Evolutionary conservation across 352 stramenopile genomes (phyloP).

Genomic region (Pythium sp.): DNA sequence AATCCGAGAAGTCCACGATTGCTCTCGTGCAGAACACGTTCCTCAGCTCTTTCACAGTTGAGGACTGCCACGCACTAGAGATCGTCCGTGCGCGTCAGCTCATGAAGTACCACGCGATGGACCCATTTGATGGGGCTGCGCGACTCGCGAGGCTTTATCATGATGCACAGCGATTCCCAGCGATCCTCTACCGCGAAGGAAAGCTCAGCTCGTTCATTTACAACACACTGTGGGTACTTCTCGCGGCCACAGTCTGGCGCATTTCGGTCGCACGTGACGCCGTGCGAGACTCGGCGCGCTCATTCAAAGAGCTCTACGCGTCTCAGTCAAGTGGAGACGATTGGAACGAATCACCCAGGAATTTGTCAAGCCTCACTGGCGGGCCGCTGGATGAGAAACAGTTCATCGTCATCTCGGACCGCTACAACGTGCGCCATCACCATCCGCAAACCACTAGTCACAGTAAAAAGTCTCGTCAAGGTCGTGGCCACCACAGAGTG

Average conservation of each 20-base stretch:
- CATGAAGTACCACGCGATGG: constrained; percentile 25
- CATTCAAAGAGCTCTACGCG: constrained; percentile 21
- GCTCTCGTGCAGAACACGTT: constrained; percentile 2
- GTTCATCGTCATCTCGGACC: constrained; percentile 6
- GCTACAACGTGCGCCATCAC: background rate
- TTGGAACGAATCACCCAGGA: background rate
- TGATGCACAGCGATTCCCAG: constrained; percentile 15
- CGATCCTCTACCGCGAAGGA: constrained; percentile 21
- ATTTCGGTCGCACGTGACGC: constrained; percentile 26
- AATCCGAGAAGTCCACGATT: constrained; percentile 3
- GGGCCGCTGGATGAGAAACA: background rate
- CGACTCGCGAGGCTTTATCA: constrained; percentile 22
- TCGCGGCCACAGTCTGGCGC: constrained; percentile 28
- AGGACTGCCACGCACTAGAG: constrained; percentile 21
- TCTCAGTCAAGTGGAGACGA: constrained; percentile 18
- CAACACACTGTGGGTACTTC: constrained; percentile 16
- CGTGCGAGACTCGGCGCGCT: constrained; percentile 23
- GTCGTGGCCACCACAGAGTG: background rate
- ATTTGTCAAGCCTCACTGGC: background rate
- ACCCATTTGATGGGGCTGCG: constrained; percentile 32
- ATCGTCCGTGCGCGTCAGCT: constrained; percentile 16
- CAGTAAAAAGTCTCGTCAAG: background rate
- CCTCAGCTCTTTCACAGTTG: background rate
- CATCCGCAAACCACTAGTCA: background rate
- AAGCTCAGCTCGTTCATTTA: constrained; percentile 15